Evolutionary conservation across 2,329 filamentous ascomycete genomes (phyloP).

Genomic region (Claviceps humidiphila): DNA sequence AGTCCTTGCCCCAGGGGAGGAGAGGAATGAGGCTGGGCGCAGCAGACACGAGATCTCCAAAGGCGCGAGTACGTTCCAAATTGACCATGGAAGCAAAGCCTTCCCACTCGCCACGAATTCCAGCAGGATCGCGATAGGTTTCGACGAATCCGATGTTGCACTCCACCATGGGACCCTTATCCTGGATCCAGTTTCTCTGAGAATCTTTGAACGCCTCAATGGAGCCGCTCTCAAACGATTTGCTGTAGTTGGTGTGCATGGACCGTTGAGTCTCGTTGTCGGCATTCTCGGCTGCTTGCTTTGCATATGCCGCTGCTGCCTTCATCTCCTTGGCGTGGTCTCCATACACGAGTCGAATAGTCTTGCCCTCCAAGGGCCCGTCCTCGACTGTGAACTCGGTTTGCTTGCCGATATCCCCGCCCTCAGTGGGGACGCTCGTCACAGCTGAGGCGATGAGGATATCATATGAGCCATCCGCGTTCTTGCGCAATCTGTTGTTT

Average conservation of each 20-base stretch:
- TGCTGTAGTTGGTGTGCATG: conserved; percentile 62
- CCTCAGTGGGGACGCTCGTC: conserved; percentile 43
- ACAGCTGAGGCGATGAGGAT: conserved; percentile 61
- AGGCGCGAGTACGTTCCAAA: conserved; percentile 77
- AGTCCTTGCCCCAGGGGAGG: conserved; percentile 75
- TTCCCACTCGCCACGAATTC: conserved; percentile 73
- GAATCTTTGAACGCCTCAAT: conserved; percentile 68
- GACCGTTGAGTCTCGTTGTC: conserved; percentile 62
- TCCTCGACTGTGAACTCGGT: conserved; percentile 46
- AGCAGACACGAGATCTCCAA: conserved; percentile 69
- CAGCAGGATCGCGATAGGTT: conserved; percentile 72
- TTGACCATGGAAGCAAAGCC: conserved; percentile 80
- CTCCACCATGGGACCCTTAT: conserved; percentile 70
- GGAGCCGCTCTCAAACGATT: conserved; percentile 62
- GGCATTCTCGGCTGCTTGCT: conserved; percentile 53
- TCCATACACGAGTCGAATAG: conserved; percentile 58
- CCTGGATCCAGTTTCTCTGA: conserved; percentile 69
- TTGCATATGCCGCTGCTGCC: conserved; percentile 51
- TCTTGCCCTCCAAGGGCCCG: conserved; percentile 51
- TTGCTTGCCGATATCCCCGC: conserved; percentile 56
- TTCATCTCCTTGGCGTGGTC: conserved; percentile 63
- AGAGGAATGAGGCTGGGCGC: conserved; percentile 77
- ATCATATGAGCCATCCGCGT: conserved; percentile 49
- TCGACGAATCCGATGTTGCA: conserved; percentile 76
- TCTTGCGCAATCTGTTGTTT: conserved; percentile 65